Evolutionary conservation across 2,329 filamentous ascomycete species (phyloP).

Genomic region (Cladosporium sp.): DNA sequence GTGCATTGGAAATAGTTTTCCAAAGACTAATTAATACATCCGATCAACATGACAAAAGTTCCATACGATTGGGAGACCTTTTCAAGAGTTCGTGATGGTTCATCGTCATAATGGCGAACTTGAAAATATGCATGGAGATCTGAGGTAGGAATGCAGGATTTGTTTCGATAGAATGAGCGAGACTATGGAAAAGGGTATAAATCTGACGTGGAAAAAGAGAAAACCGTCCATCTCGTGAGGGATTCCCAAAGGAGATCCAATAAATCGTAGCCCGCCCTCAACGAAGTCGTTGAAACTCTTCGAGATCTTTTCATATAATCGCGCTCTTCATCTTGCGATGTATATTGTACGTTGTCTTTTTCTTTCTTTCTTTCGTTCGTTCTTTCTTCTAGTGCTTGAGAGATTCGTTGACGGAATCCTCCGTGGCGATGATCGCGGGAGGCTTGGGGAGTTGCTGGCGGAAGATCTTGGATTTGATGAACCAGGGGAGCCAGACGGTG

Average conservation of each 20-base stretch:
- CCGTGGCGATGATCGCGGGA: conserved; percentile 4
- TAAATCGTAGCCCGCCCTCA: neutral
- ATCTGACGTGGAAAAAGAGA: too few relatives aligned
- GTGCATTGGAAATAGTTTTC: too few relatives aligned
- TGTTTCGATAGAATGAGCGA: too few relatives aligned
- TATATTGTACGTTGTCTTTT: neutral
- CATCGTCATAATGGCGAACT: too few relatives aligned
- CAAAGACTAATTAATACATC: too few relatives aligned
- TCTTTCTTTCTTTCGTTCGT: neutral
- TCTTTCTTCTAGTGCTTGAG: neutral
- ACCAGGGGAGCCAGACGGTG: conserved; percentile 38
- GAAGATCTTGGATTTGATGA: conserved; percentile 39
- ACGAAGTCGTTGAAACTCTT: neutral
- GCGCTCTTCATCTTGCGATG: neutral
- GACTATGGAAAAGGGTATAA: too few relatives aligned
- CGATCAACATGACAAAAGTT: too few relatives aligned
- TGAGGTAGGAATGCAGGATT: too few relatives aligned
- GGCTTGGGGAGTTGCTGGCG: conserved; percentile 24
- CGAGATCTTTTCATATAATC: too few relatives aligned
- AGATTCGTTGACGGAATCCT: neutral
- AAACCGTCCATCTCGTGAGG: neutral
- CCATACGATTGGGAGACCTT: too few relatives aligned
- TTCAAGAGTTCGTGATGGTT: too few relatives aligned
- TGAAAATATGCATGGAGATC: too few relatives aligned
- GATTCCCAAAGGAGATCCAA: neutral